Evolutionary conservation across 2,329 filamentous ascomycete species (phyloP), one percentile per base, ranked within the genome.

Genomic region (Penicillium sp.): DNA sequence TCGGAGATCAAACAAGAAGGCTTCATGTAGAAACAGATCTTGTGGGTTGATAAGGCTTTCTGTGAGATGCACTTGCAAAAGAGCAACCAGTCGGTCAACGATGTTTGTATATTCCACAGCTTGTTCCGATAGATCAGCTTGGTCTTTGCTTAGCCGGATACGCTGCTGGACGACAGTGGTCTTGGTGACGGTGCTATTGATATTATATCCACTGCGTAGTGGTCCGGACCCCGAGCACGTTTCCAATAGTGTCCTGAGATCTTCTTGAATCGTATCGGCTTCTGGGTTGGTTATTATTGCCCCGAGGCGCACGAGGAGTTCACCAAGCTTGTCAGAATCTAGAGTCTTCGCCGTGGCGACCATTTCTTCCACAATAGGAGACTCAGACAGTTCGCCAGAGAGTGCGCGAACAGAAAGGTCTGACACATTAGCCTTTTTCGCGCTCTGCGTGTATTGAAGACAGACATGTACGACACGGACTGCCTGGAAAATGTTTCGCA

Each of bases 121-220:
- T 55, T 80, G 73, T 56, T 80, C 73, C 0, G 82, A 80, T 4
- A 85, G 69, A 8, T 78, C 74, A 3, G 80, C 77, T 63, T 80
- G 82, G 53, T 80, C 79, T 65, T 82, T 84, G 68, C 78, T 83
- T 23, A 86, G 72, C 49, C 80, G 77, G 21, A 86, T 79, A 59
- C 83, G 83, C 60, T 85, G 81, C 18, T 82, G 80, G 3, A 85
- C 77, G n/a, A 86, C 75, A 0, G 82, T 84, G 3, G 83, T 83
- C 54, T 81, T 75, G 6, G 83, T 68, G 18, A 78, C 79, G 5
- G 80, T 78, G 60, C 80, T 79, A 40, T 87, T 86, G 12, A 87
- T 81, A 63, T 87, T 87, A 70, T 94, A 89, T 68, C 87, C 87
- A 73, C 87, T 95, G 58, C 86, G 85, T 31, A 95, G 79, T 4